phyloP scores from a whole-genome alignment of 2,329 filamentous ascomycete genomes.

The Lecanoromycetidae sp. region DNA sequence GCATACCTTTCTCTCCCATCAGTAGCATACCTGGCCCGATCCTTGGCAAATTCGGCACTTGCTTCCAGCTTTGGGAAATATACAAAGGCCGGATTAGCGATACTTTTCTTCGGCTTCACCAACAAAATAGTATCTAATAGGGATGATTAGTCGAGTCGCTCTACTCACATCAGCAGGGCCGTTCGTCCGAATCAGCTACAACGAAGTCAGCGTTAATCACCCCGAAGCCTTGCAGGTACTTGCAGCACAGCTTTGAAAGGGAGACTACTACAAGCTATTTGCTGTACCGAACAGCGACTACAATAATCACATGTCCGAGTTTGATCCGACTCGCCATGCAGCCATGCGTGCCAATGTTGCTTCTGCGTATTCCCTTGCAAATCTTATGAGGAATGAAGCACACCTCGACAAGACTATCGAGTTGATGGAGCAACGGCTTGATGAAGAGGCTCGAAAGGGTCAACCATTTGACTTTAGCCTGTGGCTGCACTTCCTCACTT shows the following conservation, averaged over 20 bases:
- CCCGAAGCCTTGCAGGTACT: conserved; percentile 28
- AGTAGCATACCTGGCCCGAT: neutral
- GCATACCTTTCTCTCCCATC: neutral
- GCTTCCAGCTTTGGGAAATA: neutral
- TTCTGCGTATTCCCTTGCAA: conserved; percentile 24
- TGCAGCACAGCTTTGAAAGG: neutral
- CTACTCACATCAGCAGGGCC: conserved; percentile 20
- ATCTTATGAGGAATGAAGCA: conserved; percentile 22
- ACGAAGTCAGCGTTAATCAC: conserved; percentile 35
- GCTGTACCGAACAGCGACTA: conserved; percentile 29
- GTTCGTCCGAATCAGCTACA: conserved; percentile 34
- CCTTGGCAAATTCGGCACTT: neutral
- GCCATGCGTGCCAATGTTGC: conserved; percentile 26
- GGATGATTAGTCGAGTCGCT: neutral
- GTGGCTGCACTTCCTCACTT: conserved; percentile 32
- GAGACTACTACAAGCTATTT: neutral
- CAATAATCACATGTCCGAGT: conserved; percentile 30
- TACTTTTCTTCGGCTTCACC: neutral
- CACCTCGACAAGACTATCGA: conserved; percentile 24
- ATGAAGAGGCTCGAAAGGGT: conserved; percentile 15
- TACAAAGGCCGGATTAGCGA: neutral
- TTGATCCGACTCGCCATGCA: conserved; percentile 28
- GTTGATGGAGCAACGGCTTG: conserved; percentile 22
- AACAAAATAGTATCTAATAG: neutral
- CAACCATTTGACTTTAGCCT: conserved; percentile 28